These are phyloP conservation scores for Cladosporium sp. DNA, from an alignment of 2,329 filamentous ascomycete species.

Conservation along the genomic window DNA sequence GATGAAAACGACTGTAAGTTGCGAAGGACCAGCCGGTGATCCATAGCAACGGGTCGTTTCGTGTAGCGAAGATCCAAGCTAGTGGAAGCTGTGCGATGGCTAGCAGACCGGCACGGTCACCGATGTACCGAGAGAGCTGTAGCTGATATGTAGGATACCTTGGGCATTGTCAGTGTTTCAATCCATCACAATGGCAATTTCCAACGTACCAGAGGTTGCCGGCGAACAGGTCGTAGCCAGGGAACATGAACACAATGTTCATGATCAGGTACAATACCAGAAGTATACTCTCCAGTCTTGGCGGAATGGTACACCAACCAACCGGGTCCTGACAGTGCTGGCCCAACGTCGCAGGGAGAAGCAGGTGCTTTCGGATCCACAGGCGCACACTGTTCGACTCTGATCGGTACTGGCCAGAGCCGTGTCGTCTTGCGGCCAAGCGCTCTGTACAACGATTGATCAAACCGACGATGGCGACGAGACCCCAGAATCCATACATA, in stretches of 20 bases:
- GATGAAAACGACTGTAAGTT: constrained; percentile 67
- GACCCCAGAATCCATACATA: constrained; percentile 42
- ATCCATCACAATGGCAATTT: not conserved
- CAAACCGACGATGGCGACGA: constrained; percentile 39
- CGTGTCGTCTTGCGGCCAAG: constrained; percentile 23
- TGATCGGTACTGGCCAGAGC: not conserved
- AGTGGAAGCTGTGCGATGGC: constrained; percentile 64
- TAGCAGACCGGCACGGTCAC: constrained; percentile 65
- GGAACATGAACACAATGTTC: constrained; percentile 45
- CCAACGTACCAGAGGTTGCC: constrained; percentile 52
- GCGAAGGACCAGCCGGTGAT: constrained; percentile 68
- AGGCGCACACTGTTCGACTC: constrained; percentile 16
- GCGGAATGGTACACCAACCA: constrained; percentile 50
- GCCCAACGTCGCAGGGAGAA: constrained; percentile 47
- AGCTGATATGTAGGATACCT: constrained; percentile 15
- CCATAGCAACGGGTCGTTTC: constrained; percentile 68
- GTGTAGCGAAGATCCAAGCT: constrained; percentile 66
- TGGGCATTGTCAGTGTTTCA: not conserved
- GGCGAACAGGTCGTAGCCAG: constrained; percentile 47
- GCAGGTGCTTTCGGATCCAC: constrained; percentile 42
- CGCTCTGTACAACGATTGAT: constrained; percentile 33
- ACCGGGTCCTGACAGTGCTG: constrained; percentile 44
- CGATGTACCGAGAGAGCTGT: constrained; percentile 57
- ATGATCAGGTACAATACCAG: constrained; percentile 48
- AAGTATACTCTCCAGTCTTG: constrained; percentile 49